Evolutionary conservation across 2,329 filamentous ascomycete genomes (phyloP).

Genomic region (Xylariomycetidae sp.): DNA sequence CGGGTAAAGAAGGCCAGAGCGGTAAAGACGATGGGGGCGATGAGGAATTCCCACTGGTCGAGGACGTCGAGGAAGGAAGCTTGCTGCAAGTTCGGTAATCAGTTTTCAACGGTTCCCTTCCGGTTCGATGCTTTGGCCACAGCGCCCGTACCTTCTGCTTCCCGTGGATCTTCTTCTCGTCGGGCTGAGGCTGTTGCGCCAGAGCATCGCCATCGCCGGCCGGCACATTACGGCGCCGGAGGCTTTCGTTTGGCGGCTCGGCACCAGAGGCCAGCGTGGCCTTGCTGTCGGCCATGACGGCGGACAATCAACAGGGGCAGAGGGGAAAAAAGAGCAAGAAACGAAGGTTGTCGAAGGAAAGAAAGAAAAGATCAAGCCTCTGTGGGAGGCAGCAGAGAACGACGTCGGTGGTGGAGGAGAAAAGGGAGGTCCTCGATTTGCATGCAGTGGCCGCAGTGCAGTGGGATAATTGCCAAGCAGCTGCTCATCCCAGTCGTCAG

Average conservation of each 20-base stretch:
- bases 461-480: too few relatives aligned
- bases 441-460: too few relatives aligned
- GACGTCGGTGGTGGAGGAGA: too few relatives aligned
- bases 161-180: constrained; percentile 54
- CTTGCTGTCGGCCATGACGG: constrained; percentile 47
- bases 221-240: constrained; percentile 50
- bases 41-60: constrained; percentile 56
- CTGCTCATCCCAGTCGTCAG: too few relatives aligned
- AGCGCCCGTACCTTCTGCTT: constrained; percentile 44
- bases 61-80: constrained; percentile 57
- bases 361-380: too few relatives aligned
- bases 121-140: neutral
- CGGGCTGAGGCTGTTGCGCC: constrained; percentile 36
- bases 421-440: too few relatives aligned
- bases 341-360: too few relatives aligned
- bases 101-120: constrained; percentile 2
- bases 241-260: constrained; percentile 47
- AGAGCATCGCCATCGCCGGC: constrained; percentile 31
- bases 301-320: neutral
- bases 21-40: constrained; percentile 57
- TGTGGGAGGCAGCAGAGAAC: too few relatives aligned
- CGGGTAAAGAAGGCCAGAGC: constrained; percentile 59
- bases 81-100: constrained; percentile 27
- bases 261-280: constrained; percentile 54
- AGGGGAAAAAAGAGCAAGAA: constrained; percentile 2